Base-by-base conservation (phyloP, 306 rosid genomes). In the Cucumis melo region DNA sequence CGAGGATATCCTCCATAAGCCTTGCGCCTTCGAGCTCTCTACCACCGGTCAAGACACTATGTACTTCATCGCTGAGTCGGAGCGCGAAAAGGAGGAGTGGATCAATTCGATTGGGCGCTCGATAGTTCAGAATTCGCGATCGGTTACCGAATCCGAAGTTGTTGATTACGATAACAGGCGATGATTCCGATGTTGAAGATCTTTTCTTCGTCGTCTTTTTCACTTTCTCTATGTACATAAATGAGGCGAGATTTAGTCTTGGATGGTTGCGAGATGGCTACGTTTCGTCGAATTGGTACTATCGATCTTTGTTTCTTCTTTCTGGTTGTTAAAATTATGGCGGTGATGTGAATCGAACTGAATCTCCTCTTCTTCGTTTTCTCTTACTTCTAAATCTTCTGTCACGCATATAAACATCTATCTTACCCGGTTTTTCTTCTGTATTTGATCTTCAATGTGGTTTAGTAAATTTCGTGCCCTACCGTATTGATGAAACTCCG, bases 21-120 rank as follows among this genome's bases (percentile, higher is more conserved):
- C 91, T 50, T 80, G 86, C 73, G 89, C 93, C 20, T 89, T 89
- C 74, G 93, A 89, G 84, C 91, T 89, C 65, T 86, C 93, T 23
- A 86, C 88, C 75, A 79, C 80, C 56, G 70, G 81, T 7, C 80
- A 75, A 12, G 78, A 80, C n/a, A 78, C 88, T 68, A 89, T 89
- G 91, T 87, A 82, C 87, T 89, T 89, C 81, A 64, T 89, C 78
- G 89, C 91, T 24, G 91, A 87, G 21, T 62, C 87, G 7, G 89
- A 87, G 81, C 86, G 84, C 79, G 91, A 87, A 73, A 87, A 84
- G 81, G 91, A 86, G 81, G 91, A 87, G 16, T 87, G 91, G 93
- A 89, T 87, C 86, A 89, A 86, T 77, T 86, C 91, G 60, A 84
- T 89, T 36, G 93, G 93, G 1, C 81, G 91, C 63, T 87, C 87